Percentiles rank a stretch among this genome's conserved stretches.
Conservation (phyloP, 2,329 filamentous ascomycete species). For the Talaromyces sp. region DNA sequence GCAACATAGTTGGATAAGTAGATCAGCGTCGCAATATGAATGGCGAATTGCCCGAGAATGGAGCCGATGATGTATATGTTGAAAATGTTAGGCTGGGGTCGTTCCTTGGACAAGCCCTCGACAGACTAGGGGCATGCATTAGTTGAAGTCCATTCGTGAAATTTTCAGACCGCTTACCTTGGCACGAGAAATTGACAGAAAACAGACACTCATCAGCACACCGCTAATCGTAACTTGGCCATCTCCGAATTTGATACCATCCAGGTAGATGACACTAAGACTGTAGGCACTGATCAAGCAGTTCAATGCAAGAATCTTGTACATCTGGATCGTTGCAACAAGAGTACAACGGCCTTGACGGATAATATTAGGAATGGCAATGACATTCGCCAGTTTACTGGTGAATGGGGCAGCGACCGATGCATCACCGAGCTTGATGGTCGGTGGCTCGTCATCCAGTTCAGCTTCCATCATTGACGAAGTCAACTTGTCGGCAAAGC, state of each 20-base stretch:
- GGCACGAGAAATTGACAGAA: slow-evolving; percentile 95
- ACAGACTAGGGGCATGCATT: slow-evolving; percentile 56
- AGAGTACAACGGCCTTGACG: slow-evolving; percentile 95
- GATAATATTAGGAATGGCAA: slow-evolving; percentile 97
- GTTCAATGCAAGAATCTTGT: slow-evolving; percentile 97
- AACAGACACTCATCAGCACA: slow-evolving; percentile 99
- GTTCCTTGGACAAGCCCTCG: slow-evolving; percentile 91
- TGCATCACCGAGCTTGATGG: slow-evolving; percentile 93
- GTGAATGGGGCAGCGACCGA: slow-evolving; percentile 97
- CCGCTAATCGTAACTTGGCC: slow-evolving; percentile 97
- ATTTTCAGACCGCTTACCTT: slow-evolving; percentile 49
- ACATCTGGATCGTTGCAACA: slow-evolving; percentile 99
- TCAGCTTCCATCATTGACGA: slow-evolving; percentile 85
- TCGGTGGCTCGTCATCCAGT: slow-evolving; percentile 85
- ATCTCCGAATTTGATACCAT: slow-evolving; percentile 98
- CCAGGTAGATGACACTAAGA: slow-evolving; percentile 89
- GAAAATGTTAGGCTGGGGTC: slow-evolving; percentile 97
- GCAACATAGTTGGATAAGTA: slow-evolving; percentile 91
- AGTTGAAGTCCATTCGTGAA: slow-evolving; percentile 2
- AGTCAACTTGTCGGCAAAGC: slow-evolving; percentile 80
- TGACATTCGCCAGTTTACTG: slow-evolving; percentile 92
- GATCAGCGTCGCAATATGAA: slow-evolving; percentile 90
- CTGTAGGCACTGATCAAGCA: slow-evolving; percentile 98
- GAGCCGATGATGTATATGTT: slow-evolving; percentile 98
- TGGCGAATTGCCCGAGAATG: slow-evolving; percentile 91